Conservation (phyloP, 1,284 basidiomycete genomes). For the Leccinum subrobustum region DNA sequence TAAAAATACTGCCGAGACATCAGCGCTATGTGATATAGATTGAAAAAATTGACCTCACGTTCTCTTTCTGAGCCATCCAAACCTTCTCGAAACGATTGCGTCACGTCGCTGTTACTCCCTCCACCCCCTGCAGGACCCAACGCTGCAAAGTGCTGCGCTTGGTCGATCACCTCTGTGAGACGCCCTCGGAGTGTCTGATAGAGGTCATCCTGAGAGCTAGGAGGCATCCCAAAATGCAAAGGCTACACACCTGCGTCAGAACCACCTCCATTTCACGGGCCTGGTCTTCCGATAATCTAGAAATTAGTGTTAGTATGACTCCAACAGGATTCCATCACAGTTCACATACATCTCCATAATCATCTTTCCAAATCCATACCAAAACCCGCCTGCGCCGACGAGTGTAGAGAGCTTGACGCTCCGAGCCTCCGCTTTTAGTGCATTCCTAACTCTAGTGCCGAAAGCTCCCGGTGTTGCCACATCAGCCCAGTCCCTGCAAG, state of each 20-base stretch:
- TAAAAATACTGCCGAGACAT: constrained; percentile 62
- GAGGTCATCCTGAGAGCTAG: constrained; percentile 4
- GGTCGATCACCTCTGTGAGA: constrained; percentile 80
- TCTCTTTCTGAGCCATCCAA: constrained; percentile 87
- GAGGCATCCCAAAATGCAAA: not conserved
- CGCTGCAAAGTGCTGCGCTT: constrained; percentile 86
- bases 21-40: not conserved
- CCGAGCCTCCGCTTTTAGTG: constrained; percentile 79
- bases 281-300: constrained; percentile 69
- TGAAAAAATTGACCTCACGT: constrained; percentile 46
- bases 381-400: constrained; percentile 83
- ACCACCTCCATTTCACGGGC: constrained; percentile 67
- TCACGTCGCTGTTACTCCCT: constrained; percentile 52
- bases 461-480: constrained; percentile 81
- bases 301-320: constrained; percentile 4
- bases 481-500: constrained; percentile 72
- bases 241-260: constrained; percentile 56
- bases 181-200: constrained; percentile 76
- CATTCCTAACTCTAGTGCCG: constrained; percentile 72
- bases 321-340: constrained; percentile 24
- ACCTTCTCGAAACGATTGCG: constrained; percentile 82
- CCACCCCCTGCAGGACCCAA: constrained; percentile 59
- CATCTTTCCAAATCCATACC: constrained; percentile 87
- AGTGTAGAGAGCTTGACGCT: constrained; percentile 78
- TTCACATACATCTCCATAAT: constrained; percentile 70